phyloP scores from a whole-genome alignment of 2,329 filamentous ascomycete species.

The Penicillium sp. region DNA sequence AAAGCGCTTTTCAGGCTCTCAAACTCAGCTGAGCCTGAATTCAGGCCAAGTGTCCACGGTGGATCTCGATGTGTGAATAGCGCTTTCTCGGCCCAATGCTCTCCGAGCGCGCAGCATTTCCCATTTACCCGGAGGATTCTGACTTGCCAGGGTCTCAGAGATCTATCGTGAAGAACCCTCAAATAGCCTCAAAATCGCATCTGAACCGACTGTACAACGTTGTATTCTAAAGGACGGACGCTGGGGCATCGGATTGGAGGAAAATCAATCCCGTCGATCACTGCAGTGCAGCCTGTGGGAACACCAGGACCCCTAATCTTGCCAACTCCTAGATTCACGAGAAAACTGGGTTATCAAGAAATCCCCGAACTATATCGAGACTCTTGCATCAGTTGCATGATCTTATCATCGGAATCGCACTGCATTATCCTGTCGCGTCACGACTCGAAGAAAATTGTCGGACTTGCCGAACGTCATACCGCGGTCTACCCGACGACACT shows the following conservation, averaged over 20 bases:
- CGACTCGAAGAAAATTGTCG: slow-evolving; percentile 14
- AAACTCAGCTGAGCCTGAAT: background rate
- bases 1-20: background rate
- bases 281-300: slow-evolving; percentile 1
- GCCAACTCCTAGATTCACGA: background rate
- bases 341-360: background rate
- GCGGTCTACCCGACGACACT: slow-evolving; percentile 18
- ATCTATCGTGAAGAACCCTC: background rate
- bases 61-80: background rate
- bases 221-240: background rate
- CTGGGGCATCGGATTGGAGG: slow-evolving; percentile 9
- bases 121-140: background rate
- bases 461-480: slow-evolving; percentile 30
- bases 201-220: background rate
- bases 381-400: slow-evolving; percentile 4
- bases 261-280: slow-evolving; percentile 11
- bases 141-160: background rate
- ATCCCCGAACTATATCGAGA: background rate
- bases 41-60: background rate
- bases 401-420: slow-evolving; percentile 6
- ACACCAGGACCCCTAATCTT: slow-evolving; percentile 9
- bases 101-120: background rate
- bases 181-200: background rate
- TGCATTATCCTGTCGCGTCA: slow-evolving; percentile 18
- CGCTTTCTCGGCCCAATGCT: background rate